phyloP scores from a whole-genome alignment of 257 asterid species.

The Solanum chaucha region DNA sequence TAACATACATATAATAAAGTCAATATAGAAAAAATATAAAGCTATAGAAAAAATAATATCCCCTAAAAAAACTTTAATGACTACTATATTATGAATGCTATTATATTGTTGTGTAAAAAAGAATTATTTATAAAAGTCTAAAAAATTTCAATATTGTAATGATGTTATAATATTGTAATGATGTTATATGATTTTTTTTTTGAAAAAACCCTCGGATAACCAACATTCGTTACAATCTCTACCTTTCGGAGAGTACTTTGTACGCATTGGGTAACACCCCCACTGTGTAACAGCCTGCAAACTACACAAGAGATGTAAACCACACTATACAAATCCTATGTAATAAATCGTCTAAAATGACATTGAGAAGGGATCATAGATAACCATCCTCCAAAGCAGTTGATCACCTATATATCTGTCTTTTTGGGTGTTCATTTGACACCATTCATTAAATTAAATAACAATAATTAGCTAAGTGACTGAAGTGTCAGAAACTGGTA shows the following conservation, averaged over 20 bases:
- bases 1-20: background rate
- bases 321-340: background rate
- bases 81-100: background rate
- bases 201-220: too few relatives aligned
- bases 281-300: fast-evolving
- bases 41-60: background rate
- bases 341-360: too few relatives aligned
- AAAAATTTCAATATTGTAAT: background rate
- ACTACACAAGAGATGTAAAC: too few relatives aligned
- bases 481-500: background rate
- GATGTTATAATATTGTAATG: background rate
- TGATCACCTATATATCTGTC: background rate
- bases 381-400: background rate
- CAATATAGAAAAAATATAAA: too few relatives aligned
- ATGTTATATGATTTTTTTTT: background rate
- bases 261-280: fast-evolving
- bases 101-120: background rate
- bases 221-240: background rate
- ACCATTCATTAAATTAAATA: background rate
- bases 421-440: background rate
- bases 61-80: too few relatives aligned
- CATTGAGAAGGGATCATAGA: background rate
- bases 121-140: background rate
- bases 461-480: background rate
- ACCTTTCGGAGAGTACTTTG: too few relatives aligned